Evolutionary conservation across 2,329 filamentous ascomycete species (phyloP).

Genomic region (Ceratocystiopsis sp.): DNA sequence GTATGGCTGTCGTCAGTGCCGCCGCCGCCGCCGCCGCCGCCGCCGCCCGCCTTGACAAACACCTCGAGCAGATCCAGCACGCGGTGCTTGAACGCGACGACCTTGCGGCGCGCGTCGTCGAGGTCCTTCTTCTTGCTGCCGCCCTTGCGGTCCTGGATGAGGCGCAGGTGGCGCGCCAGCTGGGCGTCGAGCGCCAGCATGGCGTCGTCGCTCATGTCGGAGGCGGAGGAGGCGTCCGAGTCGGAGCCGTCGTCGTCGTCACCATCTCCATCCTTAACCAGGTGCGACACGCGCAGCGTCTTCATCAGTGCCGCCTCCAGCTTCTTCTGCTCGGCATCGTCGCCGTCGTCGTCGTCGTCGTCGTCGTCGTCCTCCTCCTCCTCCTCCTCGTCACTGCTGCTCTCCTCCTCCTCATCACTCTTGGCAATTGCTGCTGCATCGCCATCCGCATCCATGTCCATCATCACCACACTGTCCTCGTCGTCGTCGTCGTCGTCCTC

Average conservation of each 20-base stretch:
- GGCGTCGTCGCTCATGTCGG: slow-evolving; percentile 72
- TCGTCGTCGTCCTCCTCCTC: not conserved
- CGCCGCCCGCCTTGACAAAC: slow-evolving; percentile 54
- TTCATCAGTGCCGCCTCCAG: not conserved
- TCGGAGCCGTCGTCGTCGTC: slow-evolving; percentile 33
- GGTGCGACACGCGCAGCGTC: slow-evolving; percentile 46
- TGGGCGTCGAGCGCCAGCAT: slow-evolving; percentile 82
- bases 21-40: not conserved
- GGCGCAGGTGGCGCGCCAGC: slow-evolving; percentile 70
- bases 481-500: slow-evolving; percentile 28
- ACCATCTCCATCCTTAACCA: slow-evolving; percentile 38
- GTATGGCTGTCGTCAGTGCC: not conserved
- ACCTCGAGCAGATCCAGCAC: slow-evolving; percentile 77
- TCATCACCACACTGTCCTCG: slow-evolving; percentile 13
- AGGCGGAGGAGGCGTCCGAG: slow-evolving; percentile 32
- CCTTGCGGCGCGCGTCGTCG: slow-evolving; percentile 72
- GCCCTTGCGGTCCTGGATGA: slow-evolving; percentile 43
- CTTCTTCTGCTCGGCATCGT: not conserved
- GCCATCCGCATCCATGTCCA: slow-evolving; percentile 7
- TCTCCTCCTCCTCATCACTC: slow-evolving; percentile 19
- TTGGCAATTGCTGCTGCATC: slow-evolving; percentile 4
- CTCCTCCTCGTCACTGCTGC: slow-evolving; percentile 1
- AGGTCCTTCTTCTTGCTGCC: slow-evolving; percentile 75
- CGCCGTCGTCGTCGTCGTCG: not conserved
- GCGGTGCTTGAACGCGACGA: slow-evolving; percentile 88